These are phyloP conservation scores for Globisporangium rhizosaccharum DNA, from an alignment of 352 stramenopile genomes.

Conservation along the genomic window DNA sequence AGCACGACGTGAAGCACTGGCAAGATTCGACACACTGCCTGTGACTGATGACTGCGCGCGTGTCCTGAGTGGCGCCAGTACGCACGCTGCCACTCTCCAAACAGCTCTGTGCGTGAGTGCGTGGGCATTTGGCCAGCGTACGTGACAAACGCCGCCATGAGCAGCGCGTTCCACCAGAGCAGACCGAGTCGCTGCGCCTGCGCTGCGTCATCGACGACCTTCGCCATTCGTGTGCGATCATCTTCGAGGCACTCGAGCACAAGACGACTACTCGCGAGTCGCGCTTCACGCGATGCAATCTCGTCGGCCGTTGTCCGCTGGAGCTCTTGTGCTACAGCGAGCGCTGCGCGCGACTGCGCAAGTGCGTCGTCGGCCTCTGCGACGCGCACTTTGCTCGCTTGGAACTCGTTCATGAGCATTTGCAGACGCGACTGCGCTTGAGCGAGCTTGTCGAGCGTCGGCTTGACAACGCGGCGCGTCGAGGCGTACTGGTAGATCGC, in stretches of 20 bases:
- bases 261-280: slow-evolving; percentile 23
- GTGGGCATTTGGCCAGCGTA: slow-evolving; percentile 26
- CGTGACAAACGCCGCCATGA: slow-evolving; percentile 32
- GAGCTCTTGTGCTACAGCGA: slow-evolving; percentile 20
- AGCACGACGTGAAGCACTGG: slow-evolving; percentile 21
- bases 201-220: slow-evolving; percentile 7
- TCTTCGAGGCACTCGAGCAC: slow-evolving; percentile 33
- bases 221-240: slow-evolving; percentile 24
- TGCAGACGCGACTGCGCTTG: slow-evolving; percentile 43
- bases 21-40: slow-evolving; percentile 13
- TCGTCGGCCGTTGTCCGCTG: slow-evolving; percentile 28
- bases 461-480: slow-evolving; percentile 40
- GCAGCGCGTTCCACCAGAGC: slow-evolving; percentile 45
- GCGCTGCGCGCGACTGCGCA: slow-evolving; percentile 14
- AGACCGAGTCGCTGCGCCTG: slow-evolving; percentile 23
- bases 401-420: slow-evolving; percentile 58
- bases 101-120: slow-evolving; percentile 13
- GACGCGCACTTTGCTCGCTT: slow-evolving; percentile 61
- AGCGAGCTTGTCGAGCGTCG: slow-evolving; percentile 62
- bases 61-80: slow-evolving; percentile 6
- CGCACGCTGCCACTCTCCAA: slow-evolving; percentile 12
- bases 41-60: background rate
- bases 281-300: slow-evolving; percentile 25
- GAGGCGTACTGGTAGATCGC: slow-evolving; percentile 64
- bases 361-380: slow-evolving; percentile 34